Evolutionary conservation across 2,329 filamentous ascomycete genomes (phyloP).

Genomic region (Ophiostoma tasmaniense): DNA sequence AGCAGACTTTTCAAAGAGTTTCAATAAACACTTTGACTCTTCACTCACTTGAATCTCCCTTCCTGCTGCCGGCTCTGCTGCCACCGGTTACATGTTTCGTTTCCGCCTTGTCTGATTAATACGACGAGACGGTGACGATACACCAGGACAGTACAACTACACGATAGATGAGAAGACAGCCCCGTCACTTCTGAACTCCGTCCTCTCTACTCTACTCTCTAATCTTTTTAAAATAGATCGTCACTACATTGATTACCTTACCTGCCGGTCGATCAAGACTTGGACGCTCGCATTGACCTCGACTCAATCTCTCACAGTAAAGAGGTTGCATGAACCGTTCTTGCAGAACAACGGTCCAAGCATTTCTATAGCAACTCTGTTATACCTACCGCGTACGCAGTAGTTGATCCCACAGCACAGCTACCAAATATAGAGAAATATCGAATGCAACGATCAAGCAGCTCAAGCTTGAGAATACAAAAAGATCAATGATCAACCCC

Average conservation of each 20-base stretch:
- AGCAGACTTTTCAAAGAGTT: too few species aligned
- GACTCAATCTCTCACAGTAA: background rate
- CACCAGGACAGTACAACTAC: background rate
- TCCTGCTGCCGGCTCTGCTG: background rate
- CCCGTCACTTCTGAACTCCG: too few species aligned
- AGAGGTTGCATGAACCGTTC: background rate
- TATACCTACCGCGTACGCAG: background rate
- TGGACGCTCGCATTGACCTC: background rate
- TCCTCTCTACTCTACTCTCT: too few species aligned
- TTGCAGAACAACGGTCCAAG: background rate
- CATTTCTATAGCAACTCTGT: background rate
- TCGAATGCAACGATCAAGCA: background rate
- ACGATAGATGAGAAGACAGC: background rate
- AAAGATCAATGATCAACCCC: too few species aligned
- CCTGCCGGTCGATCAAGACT: background rate
- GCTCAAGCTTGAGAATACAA: too few species aligned
- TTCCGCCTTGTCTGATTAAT: background rate
- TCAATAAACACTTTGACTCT: background rate
- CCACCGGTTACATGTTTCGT: background rate
- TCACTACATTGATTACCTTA: background rate
- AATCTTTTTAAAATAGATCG: too few species aligned
- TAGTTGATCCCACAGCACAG: background rate
- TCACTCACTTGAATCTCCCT: background rate
- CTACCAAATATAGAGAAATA: background rate
- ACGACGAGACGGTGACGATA: background rate